Conservation (phyloP, 2,329 filamentous ascomycete genomes). For the Phaeosphaeria sp. region DNA sequence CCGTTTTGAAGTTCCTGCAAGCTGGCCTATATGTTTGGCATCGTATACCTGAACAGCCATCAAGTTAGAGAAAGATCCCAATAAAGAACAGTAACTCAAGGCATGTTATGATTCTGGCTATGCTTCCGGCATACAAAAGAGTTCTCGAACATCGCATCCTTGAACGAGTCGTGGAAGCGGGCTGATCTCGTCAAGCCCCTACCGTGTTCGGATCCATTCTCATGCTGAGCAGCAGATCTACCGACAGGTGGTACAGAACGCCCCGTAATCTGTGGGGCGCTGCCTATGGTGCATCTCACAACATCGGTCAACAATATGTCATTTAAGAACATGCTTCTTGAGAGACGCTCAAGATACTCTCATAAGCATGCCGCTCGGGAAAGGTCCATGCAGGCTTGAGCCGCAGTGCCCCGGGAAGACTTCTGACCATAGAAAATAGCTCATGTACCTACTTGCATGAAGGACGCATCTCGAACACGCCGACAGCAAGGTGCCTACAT, state of each 20-base stretch:
- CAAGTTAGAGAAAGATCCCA: background rate
- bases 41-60: no score
- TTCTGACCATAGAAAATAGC: no score
- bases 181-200: background rate
- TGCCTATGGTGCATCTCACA: background rate
- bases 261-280: background rate
- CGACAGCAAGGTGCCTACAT: background rate
- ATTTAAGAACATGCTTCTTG: background rate
- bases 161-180: background rate
- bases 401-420: background rate
- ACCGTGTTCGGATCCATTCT: background rate
- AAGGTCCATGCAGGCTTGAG: background rate
- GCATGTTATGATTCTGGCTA: background rate
- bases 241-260: background rate
- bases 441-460: background rate
- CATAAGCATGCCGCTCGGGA: background rate
- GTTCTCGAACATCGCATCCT: background rate
- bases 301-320: background rate
- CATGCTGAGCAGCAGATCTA: background rate
- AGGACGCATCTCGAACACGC: background rate
- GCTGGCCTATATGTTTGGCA: no score
- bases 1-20: no score
- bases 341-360: background rate
- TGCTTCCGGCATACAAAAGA: background rate
- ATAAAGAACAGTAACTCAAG: background rate